Evolutionary conservation across 2,329 filamentous ascomycete species (phyloP).

Genomic region (Pyrenochaeta sp.): DNA sequence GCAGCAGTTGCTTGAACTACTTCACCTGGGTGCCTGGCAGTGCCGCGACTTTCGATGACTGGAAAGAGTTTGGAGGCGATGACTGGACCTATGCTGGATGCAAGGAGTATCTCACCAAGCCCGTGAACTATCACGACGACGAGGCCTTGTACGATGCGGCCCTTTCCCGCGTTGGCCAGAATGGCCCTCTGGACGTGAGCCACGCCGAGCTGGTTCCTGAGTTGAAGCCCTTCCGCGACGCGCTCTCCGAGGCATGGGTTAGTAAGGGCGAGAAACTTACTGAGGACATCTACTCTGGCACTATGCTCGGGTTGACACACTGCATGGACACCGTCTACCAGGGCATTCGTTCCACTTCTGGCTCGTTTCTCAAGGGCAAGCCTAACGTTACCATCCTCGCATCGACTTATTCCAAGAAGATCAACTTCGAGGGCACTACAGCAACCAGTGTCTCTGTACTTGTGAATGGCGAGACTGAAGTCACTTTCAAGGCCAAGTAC

Average conservation of each 20-base stretch:
- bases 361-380: constrained; percentile 60
- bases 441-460: constrained; percentile 59
- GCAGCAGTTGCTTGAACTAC: constrained; percentile 67
- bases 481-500: constrained; percentile 35
- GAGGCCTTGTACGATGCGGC: constrained; percentile 53
- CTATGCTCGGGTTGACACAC: constrained; percentile 62
- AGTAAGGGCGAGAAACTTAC: constrained; percentile 60
- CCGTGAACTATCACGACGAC: constrained; percentile 66
- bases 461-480: constrained; percentile 49
- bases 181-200: constrained; percentile 62
- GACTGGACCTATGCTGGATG: constrained; percentile 65
- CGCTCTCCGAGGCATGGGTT: constrained; percentile 61
- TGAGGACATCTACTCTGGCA: constrained; percentile 64
- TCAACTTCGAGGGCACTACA: constrained; percentile 60
- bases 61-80: constrained; percentile 55
- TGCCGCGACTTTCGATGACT: constrained; percentile 63
- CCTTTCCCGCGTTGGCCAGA: constrained; percentile 59
- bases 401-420: constrained; percentile 58
- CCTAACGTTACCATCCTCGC: constrained; percentile 63
- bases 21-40: constrained; percentile 69
- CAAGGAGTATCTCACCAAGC: constrained; percentile 61
- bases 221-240: constrained; percentile 59
- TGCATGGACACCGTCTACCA: constrained; percentile 65
- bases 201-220: constrained; percentile 64
- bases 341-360: constrained; percentile 62